These are phyloP conservation scores for Andrographis paniculata DNA, from an alignment of 305 asterid species.

Conservation along the genomic window DNA sequence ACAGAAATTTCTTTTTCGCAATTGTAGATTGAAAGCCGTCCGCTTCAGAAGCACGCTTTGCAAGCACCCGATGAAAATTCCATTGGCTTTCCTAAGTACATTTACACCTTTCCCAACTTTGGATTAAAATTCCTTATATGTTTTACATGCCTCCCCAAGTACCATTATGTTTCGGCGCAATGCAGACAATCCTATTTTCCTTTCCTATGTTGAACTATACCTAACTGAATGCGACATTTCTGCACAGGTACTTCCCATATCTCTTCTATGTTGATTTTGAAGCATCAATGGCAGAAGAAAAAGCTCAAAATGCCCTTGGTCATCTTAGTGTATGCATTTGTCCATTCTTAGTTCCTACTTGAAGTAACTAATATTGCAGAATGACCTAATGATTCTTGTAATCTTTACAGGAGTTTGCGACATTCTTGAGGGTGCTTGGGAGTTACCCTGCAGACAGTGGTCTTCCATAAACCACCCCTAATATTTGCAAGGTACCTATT, in stretches of 20 bases:
- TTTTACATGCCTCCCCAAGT: constrained; percentile 11
- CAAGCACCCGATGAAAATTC: constrained; percentile 42
- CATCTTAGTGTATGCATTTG: constrained; percentile 61
- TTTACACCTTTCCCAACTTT: constrained; percentile 12
- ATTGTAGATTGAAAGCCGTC: constrained; percentile 93
- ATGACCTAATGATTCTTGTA: constrained; percentile 5
- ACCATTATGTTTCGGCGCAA: background rate
- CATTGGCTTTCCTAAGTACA: constrained; percentile 65
- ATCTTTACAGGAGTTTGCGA: constrained; percentile 76
- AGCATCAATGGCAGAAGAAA: constrained; percentile 99
- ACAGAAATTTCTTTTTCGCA: constrained; percentile 9
- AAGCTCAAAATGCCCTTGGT: constrained; percentile 95
- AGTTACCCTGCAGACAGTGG: constrained; percentile 90
- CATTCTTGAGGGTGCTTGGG: constrained; percentile 91
- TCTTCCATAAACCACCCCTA: constrained; percentile 35
- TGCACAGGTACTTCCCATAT: constrained; percentile 80
- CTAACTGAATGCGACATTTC: constrained; percentile 18
- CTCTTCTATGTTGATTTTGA: constrained; percentile 97
- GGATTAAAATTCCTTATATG: constrained; percentile 13
- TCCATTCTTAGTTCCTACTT: constrained; percentile 8
- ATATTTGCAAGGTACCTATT: constrained; percentile 25
- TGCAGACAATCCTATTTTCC: constrained; percentile 2
- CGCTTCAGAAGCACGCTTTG: constrained; percentile 76
- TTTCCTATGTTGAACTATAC: constrained; percentile 5
- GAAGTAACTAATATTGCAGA: constrained; percentile 6